Percentiles rank a stretch among this genome's conserved stretches.
phyloP scores from a whole-genome alignment of 805 yeast species.

The Wickerhamiella azyma region DNA sequence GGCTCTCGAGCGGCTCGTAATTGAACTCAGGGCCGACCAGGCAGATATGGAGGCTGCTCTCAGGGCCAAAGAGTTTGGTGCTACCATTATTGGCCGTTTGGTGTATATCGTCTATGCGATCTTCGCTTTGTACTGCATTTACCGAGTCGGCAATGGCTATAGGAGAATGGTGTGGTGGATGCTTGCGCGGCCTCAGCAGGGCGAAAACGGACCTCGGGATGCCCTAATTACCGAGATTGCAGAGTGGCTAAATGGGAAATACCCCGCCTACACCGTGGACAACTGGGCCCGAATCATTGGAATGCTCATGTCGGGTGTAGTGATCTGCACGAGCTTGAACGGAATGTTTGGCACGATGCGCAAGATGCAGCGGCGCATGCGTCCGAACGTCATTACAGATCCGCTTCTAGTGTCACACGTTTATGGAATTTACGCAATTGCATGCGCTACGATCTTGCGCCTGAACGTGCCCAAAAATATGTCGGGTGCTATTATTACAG shows the following conservation, averaged over 20 bases:
- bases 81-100: slow-evolving; percentile 25
- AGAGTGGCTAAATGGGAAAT: slow-evolving; percentile 8
- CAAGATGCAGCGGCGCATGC: slow-evolving; percentile 12
- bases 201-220: slow-evolving; percentile 15
- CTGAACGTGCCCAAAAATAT: slow-evolving; percentile 28
- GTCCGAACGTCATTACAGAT: slow-evolving; percentile 12
- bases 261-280: slow-evolving; percentile 21
- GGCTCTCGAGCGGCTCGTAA: slow-evolving; percentile 24
- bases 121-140: slow-evolving; percentile 30
- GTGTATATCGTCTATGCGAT: slow-evolving; percentile 19
- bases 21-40: slow-evolving; percentile 25
- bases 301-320: slow-evolving; percentile 27
- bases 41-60: slow-evolving; percentile 17
- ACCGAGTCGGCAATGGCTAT: slow-evolving; percentile 26
- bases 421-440: slow-evolving; percentile 28
- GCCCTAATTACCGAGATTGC: slow-evolving; percentile 18
- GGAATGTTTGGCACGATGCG: slow-evolving; percentile 22
- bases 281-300: slow-evolving; percentile 30
- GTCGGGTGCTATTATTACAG: slow-evolving; percentile 29
- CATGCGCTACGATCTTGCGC: slow-evolving; percentile 30
- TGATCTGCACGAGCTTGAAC: slow-evolving; percentile 26
- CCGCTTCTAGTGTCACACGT: slow-evolving; percentile 26
- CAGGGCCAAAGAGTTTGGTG: slow-evolving; percentile 17
- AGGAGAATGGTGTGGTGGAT: slow-evolving; percentile 20
- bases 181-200: slow-evolving; percentile 8